These are phyloP conservation scores for Hyaloscypha hepaticicola DNA, from an alignment of 495 filamentous ascomycete species.

Conservation along the genomic window DNA sequence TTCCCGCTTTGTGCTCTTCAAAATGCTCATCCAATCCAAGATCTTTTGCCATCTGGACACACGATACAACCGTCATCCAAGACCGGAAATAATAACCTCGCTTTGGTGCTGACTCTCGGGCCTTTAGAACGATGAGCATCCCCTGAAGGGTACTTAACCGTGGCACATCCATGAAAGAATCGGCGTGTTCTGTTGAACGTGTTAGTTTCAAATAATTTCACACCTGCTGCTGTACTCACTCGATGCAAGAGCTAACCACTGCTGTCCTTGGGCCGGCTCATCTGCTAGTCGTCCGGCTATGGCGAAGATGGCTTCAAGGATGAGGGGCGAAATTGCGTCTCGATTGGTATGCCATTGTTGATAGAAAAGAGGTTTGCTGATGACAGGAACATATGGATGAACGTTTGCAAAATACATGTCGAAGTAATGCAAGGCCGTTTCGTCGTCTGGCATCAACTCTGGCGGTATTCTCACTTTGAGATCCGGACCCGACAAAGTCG, in stretches of 20 bases:
- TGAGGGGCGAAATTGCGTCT: slow-evolving; percentile 82
- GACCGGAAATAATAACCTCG: slow-evolving; percentile 96
- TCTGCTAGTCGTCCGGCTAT: slow-evolving; percentile 82
- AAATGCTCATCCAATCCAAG: slow-evolving; percentile 88
- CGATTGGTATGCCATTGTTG: slow-evolving; percentile 89
- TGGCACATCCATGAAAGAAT: slow-evolving; percentile 94
- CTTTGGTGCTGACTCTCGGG: slow-evolving; percentile 85
- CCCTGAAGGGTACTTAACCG: slow-evolving; percentile 93
- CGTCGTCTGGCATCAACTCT: slow-evolving; percentile 89
- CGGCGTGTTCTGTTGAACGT: slow-evolving; percentile 67
- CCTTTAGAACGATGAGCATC: slow-evolving; percentile 83
- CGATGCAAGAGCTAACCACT: slow-evolving; percentile 91
- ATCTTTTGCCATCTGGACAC: slow-evolving; percentile 91
- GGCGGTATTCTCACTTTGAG: slow-evolving; percentile 84
- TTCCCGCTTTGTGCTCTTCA: slow-evolving; percentile 68
- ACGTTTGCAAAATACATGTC: slow-evolving; percentile 90
- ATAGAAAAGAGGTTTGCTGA: slow-evolving; percentile 82
- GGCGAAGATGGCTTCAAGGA: slow-evolving; percentile 95
- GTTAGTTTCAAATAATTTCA: neutral
- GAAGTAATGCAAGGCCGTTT: slow-evolving; percentile 81
- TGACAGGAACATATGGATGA: slow-evolving; percentile 93
- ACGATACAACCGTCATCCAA: slow-evolving; percentile 94
- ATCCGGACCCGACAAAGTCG: slow-evolving; percentile 63
- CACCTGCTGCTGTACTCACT: slow-evolving; percentile 54
- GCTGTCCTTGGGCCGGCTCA: slow-evolving; percentile 78